Conservation (phyloP, 495 filamentous ascomycete species). For the Tuber brumale region DNA sequence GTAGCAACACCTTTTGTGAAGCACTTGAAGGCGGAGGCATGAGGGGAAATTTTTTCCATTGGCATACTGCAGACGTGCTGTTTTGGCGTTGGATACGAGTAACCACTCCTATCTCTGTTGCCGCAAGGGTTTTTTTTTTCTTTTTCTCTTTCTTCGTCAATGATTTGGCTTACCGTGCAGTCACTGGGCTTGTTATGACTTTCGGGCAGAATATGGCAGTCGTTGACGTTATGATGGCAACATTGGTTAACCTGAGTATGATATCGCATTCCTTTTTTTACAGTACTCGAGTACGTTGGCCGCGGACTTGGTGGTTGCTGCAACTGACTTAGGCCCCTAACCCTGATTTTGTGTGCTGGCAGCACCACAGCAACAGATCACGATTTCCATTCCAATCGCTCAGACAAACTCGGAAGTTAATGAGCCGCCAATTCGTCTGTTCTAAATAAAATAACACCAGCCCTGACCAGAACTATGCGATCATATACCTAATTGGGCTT, state of each 20-base stretch:
- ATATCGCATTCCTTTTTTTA: background rate
- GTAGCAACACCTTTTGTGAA: background rate
- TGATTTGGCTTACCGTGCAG: background rate
- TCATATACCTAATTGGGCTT: background rate
- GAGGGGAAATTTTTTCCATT: background rate
- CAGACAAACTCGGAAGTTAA: background rate
- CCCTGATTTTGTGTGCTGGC: slow-evolving; percentile 3
- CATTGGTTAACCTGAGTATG: background rate
- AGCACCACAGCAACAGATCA: slow-evolving; percentile 2
- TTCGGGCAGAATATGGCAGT: background rate
- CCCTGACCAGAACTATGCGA: background rate
- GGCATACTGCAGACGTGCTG: background rate
- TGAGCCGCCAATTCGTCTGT: background rate
- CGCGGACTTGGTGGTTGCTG: background rate
- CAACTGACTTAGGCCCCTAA: background rate
- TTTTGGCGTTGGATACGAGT: slow-evolving; percentile 1
- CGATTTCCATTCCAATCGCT: background rate
- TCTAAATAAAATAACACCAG: background rate
- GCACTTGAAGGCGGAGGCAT: background rate
- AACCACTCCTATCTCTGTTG: background rate
- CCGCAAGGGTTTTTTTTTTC: background rate
- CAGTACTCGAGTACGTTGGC: background rate
- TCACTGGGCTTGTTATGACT: background rate
- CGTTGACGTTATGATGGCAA: background rate
- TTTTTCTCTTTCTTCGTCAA: background rate